These are phyloP conservation scores for Solanum sitiens DNA, from an alignment of 257 asterid species.

Conservation along the genomic window DNA sequence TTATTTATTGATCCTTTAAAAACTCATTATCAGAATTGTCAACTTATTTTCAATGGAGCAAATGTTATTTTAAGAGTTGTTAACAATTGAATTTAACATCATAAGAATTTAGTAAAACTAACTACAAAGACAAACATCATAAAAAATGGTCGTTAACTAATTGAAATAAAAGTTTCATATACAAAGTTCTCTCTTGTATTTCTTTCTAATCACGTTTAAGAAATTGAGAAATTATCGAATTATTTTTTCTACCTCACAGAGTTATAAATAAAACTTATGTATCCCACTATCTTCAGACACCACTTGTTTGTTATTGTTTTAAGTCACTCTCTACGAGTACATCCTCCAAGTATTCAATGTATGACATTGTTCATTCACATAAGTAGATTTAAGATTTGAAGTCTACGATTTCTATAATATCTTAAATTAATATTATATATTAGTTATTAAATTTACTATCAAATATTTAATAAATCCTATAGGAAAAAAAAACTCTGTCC, in stretches of 20 bases:
- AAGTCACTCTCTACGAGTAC: neutral
- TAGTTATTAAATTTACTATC: too few relatives aligned
- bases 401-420: too few relatives aligned
- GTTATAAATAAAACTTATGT: too few relatives aligned
- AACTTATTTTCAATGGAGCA: neutral
- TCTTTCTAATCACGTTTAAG: neutral
- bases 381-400: too few relatives aligned
- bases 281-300: neutral
- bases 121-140: neutral
- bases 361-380: too few relatives aligned
- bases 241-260: neutral
- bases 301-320: neutral
- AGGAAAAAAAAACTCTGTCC: neutral
- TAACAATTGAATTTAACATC: neutral
- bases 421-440: too few relatives aligned
- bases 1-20: neutral
- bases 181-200: neutral
- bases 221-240: too few relatives aligned
- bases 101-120: neutral
- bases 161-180: neutral
- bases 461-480: too few relatives aligned
- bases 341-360: neutral
- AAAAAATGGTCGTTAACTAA: neutral
- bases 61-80: neutral
- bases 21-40: neutral